Conservation (phyloP, 805 yeast species). For the Pichia nakasei region DNA sequence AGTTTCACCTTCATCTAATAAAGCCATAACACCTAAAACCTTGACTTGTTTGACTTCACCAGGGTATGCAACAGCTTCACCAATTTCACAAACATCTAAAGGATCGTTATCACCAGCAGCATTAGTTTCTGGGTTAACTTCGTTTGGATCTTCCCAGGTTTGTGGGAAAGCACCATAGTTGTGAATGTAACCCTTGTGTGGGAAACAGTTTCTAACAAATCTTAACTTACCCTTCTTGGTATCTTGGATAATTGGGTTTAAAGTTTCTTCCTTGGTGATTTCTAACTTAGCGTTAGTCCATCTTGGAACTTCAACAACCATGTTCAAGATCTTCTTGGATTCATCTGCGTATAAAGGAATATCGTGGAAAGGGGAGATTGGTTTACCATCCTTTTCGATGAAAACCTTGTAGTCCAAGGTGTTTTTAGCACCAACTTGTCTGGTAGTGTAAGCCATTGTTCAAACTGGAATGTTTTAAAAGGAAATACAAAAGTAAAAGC, state of each 20-base stretch:
- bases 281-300: constrained; percentile 98
- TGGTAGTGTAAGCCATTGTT: constrained; percentile 70
- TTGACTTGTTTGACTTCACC: constrained; percentile 83
- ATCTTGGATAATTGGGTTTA: constrained; percentile 95
- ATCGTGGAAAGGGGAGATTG: constrained; percentile 93
- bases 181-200: constrained; percentile 97
- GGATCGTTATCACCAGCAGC: constrained; percentile 81
- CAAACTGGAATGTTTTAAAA: too few species aligned
- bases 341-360: constrained; percentile 90
- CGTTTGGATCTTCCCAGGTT: constrained; percentile 74
- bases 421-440: constrained; percentile 94
- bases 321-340: constrained; percentile 74
- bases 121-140: constrained; percentile 55
- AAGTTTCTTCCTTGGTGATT: constrained; percentile 70
- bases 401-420: constrained; percentile 87
- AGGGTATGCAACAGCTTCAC: constrained; percentile 52
- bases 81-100: constrained; percentile 77
- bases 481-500: neutral
- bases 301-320: constrained; percentile 91
- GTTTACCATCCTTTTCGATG: constrained; percentile 89
- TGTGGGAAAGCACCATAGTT: constrained; percentile 99
- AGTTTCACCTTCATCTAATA: constrained; percentile 86
- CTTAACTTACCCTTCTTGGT: constrained; percentile 95
- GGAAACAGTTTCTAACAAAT: constrained; percentile 96
- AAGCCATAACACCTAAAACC: constrained; percentile 88